Conservation (phyloP, 257 asterid genomes). For the Solanum sitiens region DNA sequence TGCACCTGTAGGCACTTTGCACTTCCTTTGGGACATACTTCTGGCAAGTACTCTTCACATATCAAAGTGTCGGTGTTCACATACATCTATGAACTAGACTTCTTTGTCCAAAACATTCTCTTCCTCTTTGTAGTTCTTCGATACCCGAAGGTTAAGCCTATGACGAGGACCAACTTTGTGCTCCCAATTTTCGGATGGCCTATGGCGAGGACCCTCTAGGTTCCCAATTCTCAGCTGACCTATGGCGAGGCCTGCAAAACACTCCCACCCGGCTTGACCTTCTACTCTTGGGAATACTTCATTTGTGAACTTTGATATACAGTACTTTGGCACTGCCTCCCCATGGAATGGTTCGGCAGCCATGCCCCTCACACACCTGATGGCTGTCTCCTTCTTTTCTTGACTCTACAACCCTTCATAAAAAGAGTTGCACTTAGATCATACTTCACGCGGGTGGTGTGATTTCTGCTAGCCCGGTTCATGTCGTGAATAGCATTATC, state of each 20-base stretch:
- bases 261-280: neutral
- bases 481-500: neutral
- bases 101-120: accelerated
- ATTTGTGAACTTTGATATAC: neutral
- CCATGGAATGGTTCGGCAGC: neutral
- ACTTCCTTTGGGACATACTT: neutral
- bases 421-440: neutral
- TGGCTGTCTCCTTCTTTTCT: neutral
- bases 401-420: neutral
- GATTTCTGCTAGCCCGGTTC: no score
- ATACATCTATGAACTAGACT: neutral
- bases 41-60: neutral
- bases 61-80: neutral
- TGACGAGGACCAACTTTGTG: neutral
- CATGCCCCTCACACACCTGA: neutral
- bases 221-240: neutral
- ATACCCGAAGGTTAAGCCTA: neutral
- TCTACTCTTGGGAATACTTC: neutral
- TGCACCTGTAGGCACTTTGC: neutral
- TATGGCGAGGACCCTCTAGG: neutral
- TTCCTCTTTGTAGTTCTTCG: neutral
- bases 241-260: neutral
- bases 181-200: neutral
- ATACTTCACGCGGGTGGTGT: no score
- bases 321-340: neutral